Conservation (phyloP, 164 flowering plant species). For the Annona squamosa region DNA sequence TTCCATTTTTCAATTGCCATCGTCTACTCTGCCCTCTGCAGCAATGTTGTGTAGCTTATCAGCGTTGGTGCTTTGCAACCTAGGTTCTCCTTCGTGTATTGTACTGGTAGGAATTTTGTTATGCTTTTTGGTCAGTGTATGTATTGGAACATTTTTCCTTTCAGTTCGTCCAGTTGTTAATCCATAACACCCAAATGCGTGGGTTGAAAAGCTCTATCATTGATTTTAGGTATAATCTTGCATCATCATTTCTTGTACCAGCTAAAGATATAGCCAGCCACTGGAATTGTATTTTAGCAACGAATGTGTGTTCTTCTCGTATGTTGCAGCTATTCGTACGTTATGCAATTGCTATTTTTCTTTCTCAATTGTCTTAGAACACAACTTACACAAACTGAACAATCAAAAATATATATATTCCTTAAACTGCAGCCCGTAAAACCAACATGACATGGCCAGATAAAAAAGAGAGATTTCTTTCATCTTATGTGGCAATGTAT, state of each 20-base stretch:
- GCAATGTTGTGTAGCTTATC: background rate
- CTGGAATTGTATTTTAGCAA: background rate
- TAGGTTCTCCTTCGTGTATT: background rate
- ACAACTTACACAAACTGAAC: too few species aligned
- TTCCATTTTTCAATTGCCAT: background rate
- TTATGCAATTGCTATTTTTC: too few species aligned
- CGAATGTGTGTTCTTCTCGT: background rate
- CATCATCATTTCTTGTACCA: conserved; percentile 1
- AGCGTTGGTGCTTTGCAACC: background rate
- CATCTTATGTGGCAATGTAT: too few species aligned
- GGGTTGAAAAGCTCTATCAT: background rate
- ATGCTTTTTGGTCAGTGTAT: background rate
- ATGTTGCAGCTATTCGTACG: background rate
- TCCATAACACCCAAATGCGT: background rate
- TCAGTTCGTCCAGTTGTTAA: background rate
- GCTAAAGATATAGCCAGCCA: background rate
- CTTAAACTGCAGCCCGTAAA: too few species aligned
- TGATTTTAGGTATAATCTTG: background rate
- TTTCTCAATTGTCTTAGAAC: too few species aligned
- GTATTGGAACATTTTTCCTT: background rate
- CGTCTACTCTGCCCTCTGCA: background rate
- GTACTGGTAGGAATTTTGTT: background rate
- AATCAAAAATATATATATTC: too few species aligned
- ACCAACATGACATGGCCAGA: too few species aligned
- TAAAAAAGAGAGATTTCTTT: too few species aligned